phyloP scores from a whole-genome alignment of 2,329 filamentous ascomycete species.

The Colletotrichum shisoi region DNA sequence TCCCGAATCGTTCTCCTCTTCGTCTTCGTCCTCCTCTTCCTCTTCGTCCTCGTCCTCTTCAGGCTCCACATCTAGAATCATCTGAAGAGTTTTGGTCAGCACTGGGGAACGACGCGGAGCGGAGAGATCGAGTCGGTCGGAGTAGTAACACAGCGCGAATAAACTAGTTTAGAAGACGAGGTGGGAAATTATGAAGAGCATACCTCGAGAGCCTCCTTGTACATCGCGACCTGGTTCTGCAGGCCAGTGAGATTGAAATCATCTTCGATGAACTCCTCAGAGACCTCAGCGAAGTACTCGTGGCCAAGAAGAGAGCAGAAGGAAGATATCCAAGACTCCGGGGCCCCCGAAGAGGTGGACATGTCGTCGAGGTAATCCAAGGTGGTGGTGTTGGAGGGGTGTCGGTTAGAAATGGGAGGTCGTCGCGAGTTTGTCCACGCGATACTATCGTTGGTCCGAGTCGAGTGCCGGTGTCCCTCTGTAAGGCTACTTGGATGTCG shows the following conservation, averaged over 20 bases:
- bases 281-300: slow-evolving; percentile 98
- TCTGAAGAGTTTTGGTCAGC: slow-evolving; percentile 57
- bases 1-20: slow-evolving; percentile 74
- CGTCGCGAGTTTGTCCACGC: slow-evolving; percentile 25
- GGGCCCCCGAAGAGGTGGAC: slow-evolving; percentile 68
- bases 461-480: slow-evolving; percentile 11
- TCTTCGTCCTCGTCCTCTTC: slow-evolving; percentile 92
- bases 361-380: slow-evolving; percentile 48
- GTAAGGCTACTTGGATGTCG: slow-evolving; percentile 18
- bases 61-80: slow-evolving; percentile 98
- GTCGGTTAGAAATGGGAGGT: slow-evolving; percentile 19
- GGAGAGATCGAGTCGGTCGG: not conserved
- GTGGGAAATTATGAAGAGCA: not conserved
- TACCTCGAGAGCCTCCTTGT: slow-evolving; percentile 95
- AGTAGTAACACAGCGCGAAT: not conserved
- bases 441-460: slow-evolving; percentile 18
- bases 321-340: slow-evolving; percentile 96
- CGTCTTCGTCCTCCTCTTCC: slow-evolving; percentile 78
- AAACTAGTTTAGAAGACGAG: not conserved
- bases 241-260: slow-evolving; percentile 98
- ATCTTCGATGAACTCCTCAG: slow-evolving; percentile 99
- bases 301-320: slow-evolving; percentile 96
- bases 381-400: slow-evolving; percentile 41
- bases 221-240: slow-evolving; percentile 95
- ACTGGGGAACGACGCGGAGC: not conserved